Conservation (phyloP, 495 filamentous ascomycete species). For the Hypoxylon fuscum region DNA sequence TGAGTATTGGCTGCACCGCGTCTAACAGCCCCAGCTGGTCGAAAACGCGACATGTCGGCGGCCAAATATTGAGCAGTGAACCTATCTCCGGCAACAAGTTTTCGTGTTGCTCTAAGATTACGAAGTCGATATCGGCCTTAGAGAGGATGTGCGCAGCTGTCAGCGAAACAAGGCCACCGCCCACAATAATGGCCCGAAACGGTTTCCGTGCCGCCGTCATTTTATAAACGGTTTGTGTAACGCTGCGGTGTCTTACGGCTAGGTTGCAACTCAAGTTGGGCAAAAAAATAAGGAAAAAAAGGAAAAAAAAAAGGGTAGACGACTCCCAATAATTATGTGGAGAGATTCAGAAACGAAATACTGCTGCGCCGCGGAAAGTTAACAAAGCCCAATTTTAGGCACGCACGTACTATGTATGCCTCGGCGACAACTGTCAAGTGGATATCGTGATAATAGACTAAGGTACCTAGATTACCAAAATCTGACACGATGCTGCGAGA, state of each 20-base stretch:
- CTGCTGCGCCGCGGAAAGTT: neutral
- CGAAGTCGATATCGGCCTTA: conserved; percentile 56
- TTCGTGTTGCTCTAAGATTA: conserved; percentile 55
- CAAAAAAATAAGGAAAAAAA: too few relatives aligned
- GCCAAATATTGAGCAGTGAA: conserved; percentile 51
- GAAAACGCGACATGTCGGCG: conserved; percentile 48
- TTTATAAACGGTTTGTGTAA: neutral
- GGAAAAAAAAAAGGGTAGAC: too few relatives aligned
- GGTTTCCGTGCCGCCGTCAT: conserved; percentile 26
- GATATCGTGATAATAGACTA: too few relatives aligned
- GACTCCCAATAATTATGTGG: neutral
- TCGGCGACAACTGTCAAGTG: neutral
- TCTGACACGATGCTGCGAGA: too few relatives aligned
- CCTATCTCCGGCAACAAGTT: conserved; percentile 53
- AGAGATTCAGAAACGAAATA: neutral
- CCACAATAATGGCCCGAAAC: conserved; percentile 63
- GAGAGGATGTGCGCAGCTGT: conserved; percentile 58
- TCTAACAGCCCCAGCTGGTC: conserved; percentile 60
- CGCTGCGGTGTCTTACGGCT: neutral
- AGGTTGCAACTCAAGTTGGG: neutral
- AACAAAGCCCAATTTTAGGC: neutral
- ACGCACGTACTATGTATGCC: neutral
- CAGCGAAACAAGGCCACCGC: conserved; percentile 61
- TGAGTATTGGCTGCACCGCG: conserved; percentile 23
- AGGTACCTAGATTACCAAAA: too few relatives aligned